Percentiles rank a stretch among this genome's conserved stretches.
Conservation (phyloP, 805 yeast genomes). For the Ogataea zsoltii region DNA sequence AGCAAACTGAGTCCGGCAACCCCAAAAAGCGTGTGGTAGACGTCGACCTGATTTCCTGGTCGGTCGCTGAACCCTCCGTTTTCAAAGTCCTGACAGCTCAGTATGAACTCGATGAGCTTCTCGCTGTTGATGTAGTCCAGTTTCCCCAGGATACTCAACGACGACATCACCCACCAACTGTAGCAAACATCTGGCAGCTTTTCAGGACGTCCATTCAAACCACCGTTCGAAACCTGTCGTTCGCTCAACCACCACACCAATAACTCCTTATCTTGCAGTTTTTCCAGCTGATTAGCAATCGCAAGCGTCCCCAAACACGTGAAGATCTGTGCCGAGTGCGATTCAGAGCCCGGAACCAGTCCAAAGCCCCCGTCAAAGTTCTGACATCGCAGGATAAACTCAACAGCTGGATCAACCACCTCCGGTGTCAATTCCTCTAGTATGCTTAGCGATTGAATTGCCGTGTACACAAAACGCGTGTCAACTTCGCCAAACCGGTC, state of each 20-base stretch:
- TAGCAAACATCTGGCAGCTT: slow-evolving; percentile 97
- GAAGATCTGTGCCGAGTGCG: slow-evolving; percentile 90
- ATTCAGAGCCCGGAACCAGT: slow-evolving; percentile 88
- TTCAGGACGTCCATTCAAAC: slow-evolving; percentile 94
- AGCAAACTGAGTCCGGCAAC: slow-evolving; percentile 82
- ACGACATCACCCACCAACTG: slow-evolving; percentile 94
- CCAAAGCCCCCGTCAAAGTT: slow-evolving; percentile 98
- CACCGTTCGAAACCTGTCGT: slow-evolving; percentile 84
- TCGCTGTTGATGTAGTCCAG: slow-evolving; percentile 75
- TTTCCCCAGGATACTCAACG: slow-evolving; percentile 64
- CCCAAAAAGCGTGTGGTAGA: slow-evolving; percentile 90
- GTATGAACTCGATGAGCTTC: slow-evolving; percentile 64
- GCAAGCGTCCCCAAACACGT: slow-evolving; percentile 83
- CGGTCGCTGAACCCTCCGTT: slow-evolving; percentile 93
- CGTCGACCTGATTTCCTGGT: slow-evolving; percentile 87
- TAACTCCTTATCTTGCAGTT: slow-evolving; percentile 42
- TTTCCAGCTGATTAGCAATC: slow-evolving; percentile 59
- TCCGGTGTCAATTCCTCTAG: slow-evolving; percentile 57
- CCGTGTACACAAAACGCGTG: slow-evolving; percentile 85
- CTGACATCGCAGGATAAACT: slow-evolving; percentile 65
- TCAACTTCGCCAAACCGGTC: slow-evolving; percentile 92
- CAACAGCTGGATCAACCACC: slow-evolving; percentile 57
- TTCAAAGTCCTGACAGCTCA: slow-evolving; percentile 72
- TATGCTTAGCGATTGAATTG: slow-evolving; percentile 70
- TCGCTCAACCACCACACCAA: slow-evolving; percentile 89